A percentile compares a stretch with the other conserved stretches of the same genome.
Evolutionary conservation across 306 rosid genomes (phyloP).

Genomic region (Castanospermum australe): DNA sequence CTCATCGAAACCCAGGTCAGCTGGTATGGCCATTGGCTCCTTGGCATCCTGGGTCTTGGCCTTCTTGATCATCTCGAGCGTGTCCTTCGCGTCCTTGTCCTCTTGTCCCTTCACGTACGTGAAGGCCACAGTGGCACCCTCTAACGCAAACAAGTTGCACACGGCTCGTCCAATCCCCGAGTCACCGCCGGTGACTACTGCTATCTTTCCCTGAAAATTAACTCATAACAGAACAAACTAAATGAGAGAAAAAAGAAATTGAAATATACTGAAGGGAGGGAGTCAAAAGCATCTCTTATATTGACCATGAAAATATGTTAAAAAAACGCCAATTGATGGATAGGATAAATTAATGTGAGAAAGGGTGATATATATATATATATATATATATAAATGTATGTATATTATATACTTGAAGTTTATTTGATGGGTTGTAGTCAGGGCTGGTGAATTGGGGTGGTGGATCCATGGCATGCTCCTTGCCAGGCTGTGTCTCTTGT

Average conservation of each 20-base stretch:
- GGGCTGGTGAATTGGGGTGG: constrained; percentile 61
- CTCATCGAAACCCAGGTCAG: constrained; percentile 72
- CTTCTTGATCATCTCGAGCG: constrained; percentile 47
- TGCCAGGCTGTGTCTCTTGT: constrained; percentile 71
- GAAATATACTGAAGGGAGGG: too few relatives aligned
- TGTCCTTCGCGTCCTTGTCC: constrained; percentile 72
- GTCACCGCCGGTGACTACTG: constrained; percentile 80
- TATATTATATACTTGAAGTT: constrained; percentile 50
- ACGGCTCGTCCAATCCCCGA: constrained; percentile 81
- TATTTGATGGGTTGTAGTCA: constrained; percentile 67
- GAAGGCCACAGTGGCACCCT: constrained; percentile 84
- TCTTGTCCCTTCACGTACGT: constrained; percentile 71
- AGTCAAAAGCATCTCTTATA: too few relatives aligned
- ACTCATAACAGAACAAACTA: too few relatives aligned
- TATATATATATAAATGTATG: too few relatives aligned
- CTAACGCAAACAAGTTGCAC: constrained; percentile 62
- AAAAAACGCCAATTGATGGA: too few relatives aligned
- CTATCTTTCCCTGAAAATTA: constrained; percentile 66
- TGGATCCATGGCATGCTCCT: constrained; percentile 78
- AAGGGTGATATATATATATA: too few relatives aligned
- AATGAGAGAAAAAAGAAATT: too few relatives aligned
- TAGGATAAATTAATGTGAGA: too few relatives aligned
- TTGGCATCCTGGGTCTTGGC: constrained; percentile 50
- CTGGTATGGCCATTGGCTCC: constrained; percentile 69
- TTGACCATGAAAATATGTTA: too few relatives aligned